These are phyloP conservation scores for Raphanus hybrid DNA, from an alignment of 441 rosid species.

Conservation along the genomic window DNA sequence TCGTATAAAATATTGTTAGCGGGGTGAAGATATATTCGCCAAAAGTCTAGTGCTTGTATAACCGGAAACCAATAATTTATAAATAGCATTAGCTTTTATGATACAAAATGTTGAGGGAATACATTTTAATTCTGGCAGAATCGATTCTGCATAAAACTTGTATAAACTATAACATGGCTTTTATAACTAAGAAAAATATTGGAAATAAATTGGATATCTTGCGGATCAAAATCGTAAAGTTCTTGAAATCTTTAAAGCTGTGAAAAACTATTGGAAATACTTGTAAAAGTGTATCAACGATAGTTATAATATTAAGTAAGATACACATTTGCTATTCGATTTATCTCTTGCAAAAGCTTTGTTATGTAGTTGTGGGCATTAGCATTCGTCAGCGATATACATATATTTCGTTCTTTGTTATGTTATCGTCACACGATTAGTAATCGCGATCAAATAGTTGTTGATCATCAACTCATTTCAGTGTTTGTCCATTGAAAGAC, in stretches of 20 bases:
- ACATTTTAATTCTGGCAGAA: not conserved
- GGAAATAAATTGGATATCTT: not conserved
- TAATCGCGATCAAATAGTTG: not conserved
- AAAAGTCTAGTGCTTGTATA: constrained; percentile 29
- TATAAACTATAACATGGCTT: not conserved
- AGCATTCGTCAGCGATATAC: not conserved
- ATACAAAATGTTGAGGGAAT: not conserved
- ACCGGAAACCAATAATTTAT: constrained; percentile 27
- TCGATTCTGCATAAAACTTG: not conserved
- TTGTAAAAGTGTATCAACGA: not conserved
- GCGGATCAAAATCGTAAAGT: not conserved
- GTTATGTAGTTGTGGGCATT: not conserved
- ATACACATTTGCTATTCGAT: not conserved
- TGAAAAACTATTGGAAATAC: not conserved
- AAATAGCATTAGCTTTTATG: not conserved
- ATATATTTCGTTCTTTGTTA: not conserved
- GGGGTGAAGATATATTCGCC: constrained; percentile 31
- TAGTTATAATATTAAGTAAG: not conserved
- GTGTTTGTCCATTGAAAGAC: not conserved
- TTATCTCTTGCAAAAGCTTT: not conserved
- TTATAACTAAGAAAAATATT: not conserved
- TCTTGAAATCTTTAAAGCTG: not conserved
- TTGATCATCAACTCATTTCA: not conserved
- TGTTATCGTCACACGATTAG: not conserved
- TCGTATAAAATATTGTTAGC: not conserved